Evolutionary conservation across 2,329 filamentous ascomycete genomes (phyloP), one percentile per base, ranked within the genome.

Genomic region (Sclerotinia minor): DNA sequence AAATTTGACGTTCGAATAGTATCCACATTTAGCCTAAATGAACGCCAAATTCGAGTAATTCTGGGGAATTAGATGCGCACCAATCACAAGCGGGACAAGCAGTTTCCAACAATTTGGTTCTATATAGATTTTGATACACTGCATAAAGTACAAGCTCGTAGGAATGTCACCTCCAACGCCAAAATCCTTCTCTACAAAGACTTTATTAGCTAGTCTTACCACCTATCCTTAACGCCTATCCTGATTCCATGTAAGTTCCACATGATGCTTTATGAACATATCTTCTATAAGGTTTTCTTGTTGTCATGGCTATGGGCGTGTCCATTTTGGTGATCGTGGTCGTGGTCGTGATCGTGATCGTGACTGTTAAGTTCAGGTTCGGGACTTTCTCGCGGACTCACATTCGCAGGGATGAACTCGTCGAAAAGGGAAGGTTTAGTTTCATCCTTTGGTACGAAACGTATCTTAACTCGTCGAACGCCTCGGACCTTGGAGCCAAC

Each of bases 401-500:
- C 81, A 71, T 90, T 85, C 2, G 85, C 85, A 2, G 84, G 79
- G 70, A 94, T 91, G 74, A 93, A 94, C 78, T 98, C 93, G 76
- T 96, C 91, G 69, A 91, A 88, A 74, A 89, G 85, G 67, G 85
- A 83, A 52, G 81, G 81, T 41, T 81, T 79, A 17, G 81, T 78
- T 38, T 84, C 83, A 24, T 91, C 88, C 72, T 87, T 86, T 49
- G 90, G 85, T 41, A 95, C 86, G 77, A 98, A 98, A 53, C 93
- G 88, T 64, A 98, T 85, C 70, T 91, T 89, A 45, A 99, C 86
- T 71, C 91, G 87, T 78, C 92, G 89, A 50, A 95, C 92, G 1
- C 95, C 94, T 69, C 92, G 87, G 19, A 97, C 91, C 73, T 90
- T 91, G 70, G 83, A 81, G 38, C 92, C 92, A 35, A 97, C 85